Evolutionary conservation across 257 asterid species (phyloP).

Genomic region (Solanum sejunctum): DNA sequence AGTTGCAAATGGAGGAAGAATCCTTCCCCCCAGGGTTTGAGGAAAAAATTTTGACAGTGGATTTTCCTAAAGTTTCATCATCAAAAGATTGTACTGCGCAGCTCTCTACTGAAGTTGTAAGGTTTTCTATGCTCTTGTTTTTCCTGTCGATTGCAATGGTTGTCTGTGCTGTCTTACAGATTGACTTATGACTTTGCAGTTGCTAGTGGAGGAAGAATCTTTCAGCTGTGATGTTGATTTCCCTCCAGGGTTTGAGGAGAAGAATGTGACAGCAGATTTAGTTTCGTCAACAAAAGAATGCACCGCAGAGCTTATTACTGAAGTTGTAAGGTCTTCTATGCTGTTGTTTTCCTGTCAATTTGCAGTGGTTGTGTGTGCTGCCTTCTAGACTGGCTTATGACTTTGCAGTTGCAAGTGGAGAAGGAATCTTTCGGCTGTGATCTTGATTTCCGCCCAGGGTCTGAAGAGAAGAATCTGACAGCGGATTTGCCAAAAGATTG

Average conservation of each 20-base stretch:
- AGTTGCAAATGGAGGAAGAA: constrained; percentile 31
- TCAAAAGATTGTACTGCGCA: constrained; percentile 12
- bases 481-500: constrained; percentile 17
- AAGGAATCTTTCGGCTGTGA: constrained; percentile 38
- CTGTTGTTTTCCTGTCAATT: constrained; percentile 3
- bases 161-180: constrained; percentile 8
- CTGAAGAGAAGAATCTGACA: constrained; percentile 26
- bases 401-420: constrained; percentile 32
- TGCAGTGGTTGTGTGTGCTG: constrained; percentile 2
- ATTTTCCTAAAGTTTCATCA: constrained; percentile 8
- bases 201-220: constrained; percentile 21
- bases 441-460: constrained; percentile 77
- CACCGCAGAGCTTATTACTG: constrained; percentile 23
- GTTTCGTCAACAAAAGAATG: constrained; percentile 9
- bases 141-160: constrained; percentile 2
- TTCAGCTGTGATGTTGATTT: constrained; percentile 36
- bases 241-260: constrained; percentile 64
- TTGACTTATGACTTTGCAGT: constrained; percentile 30
- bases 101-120: constrained; percentile 37
- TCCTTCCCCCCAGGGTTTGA: constrained; percentile 65
- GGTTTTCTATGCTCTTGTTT: constrained; percentile 11
- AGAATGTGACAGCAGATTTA: constrained; percentile 8
- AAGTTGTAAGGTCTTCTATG: constrained; percentile 29
- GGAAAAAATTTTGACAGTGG: constrained; percentile 15
- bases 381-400: constrained; percentile 14